phyloP scores from a whole-genome alignment of 116 monocot genomes.

The Zostera marina region DNA sequence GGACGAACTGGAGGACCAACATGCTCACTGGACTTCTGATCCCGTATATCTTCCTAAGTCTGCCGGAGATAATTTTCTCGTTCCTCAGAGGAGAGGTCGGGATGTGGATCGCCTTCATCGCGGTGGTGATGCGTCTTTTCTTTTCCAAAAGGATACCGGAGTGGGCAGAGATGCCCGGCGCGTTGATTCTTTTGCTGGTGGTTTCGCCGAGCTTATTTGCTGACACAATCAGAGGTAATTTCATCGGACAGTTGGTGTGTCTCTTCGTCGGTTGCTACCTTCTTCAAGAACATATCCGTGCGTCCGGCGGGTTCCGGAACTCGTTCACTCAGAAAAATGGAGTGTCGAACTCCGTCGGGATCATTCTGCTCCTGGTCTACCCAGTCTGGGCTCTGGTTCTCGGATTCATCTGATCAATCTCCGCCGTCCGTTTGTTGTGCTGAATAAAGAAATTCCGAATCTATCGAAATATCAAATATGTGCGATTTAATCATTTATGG shows the following conservation, averaged over 20 bases:
- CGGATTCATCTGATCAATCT: slow-evolving; percentile 12
- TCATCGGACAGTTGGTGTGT: slow-evolving; percentile 28
- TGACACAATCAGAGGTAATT: slow-evolving; percentile 18
- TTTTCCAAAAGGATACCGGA: slow-evolving; percentile 55
- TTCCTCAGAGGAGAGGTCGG: slow-evolving; percentile 69
- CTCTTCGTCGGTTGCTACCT: slow-evolving; percentile 48
- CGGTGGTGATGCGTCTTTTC: slow-evolving; percentile 71
- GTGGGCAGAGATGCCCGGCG: slow-evolving; percentile 58
- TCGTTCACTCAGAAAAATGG: slow-evolving; percentile 54
- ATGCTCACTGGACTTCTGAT: slow-evolving; percentile 73
- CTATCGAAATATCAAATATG: too few species aligned
- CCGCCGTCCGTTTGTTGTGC: too few species aligned
- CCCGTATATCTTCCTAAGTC: slow-evolving; percentile 80
- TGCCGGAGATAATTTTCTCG: slow-evolving; percentile 45
- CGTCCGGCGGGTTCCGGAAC: slow-evolving; percentile 71
- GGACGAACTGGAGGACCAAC: slow-evolving; percentile 93
- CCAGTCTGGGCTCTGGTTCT: slow-evolving; percentile 47
- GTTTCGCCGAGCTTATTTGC: slow-evolving; percentile 46
- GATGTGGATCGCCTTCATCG: slow-evolving; percentile 70
- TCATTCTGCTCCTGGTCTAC: slow-evolving; percentile 53
- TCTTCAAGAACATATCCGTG: slow-evolving; percentile 68
- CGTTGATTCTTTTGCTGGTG: slow-evolving; percentile 50
- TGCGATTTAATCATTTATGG: too few species aligned
- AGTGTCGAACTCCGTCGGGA: slow-evolving; percentile 52
- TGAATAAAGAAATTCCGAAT: too few species aligned